These are phyloP conservation scores for Penicillium sp. DNA, from an alignment of 2,329 filamentous ascomycete species.

Conservation along the genomic window DNA sequence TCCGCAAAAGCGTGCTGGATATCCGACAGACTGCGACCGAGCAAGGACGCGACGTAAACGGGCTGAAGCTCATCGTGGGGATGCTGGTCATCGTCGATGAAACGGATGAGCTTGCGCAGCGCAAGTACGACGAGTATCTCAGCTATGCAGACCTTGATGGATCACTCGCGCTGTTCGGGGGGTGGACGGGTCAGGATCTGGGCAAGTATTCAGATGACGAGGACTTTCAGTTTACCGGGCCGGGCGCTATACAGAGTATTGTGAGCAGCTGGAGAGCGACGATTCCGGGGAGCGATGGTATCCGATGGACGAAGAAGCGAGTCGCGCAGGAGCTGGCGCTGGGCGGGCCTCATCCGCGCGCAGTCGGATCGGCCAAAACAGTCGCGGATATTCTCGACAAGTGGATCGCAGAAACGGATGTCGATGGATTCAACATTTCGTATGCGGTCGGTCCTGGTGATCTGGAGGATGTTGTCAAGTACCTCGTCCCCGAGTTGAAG, in stretches of 20 bases:
- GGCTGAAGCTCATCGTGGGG: slow-evolving; percentile 47
- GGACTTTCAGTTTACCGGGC: slow-evolving; percentile 48
- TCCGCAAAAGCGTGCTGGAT: neutral
- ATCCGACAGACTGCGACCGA: slow-evolving; percentile 12
- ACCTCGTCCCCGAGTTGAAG: slow-evolving; percentile 30
- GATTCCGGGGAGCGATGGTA: slow-evolving; percentile 42
- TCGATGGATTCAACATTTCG: slow-evolving; percentile 35
- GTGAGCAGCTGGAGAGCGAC: slow-evolving; percentile 48
- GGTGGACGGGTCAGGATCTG: slow-evolving; percentile 46
- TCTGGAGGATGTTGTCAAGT: slow-evolving; percentile 33
- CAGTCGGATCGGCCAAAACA: slow-evolving; percentile 18
- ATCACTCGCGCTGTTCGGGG: slow-evolving; percentile 46
- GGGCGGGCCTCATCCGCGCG: slow-evolving; percentile 9
- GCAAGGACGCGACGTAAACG: slow-evolving; percentile 39
- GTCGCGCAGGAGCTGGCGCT: slow-evolving; percentile 32
- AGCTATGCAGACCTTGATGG: slow-evolving; percentile 48
- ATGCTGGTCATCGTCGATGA: slow-evolving; percentile 47
- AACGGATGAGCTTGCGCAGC: slow-evolving; percentile 46
- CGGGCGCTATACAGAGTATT: slow-evolving; percentile 48
- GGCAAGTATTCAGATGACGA: slow-evolving; percentile 48
- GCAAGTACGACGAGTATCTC: slow-evolving; percentile 45
- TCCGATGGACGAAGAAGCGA: slow-evolving; percentile 38
- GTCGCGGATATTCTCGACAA: slow-evolving; percentile 35
- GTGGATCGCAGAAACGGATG: slow-evolving; percentile 29
- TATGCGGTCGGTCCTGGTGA: slow-evolving; percentile 28